Percentiles rank a stretch among this genome's conserved stretches.
phyloP scores from a whole-genome alignment of 805 yeast species.

The Monosporozyma aerobia region DNA sequence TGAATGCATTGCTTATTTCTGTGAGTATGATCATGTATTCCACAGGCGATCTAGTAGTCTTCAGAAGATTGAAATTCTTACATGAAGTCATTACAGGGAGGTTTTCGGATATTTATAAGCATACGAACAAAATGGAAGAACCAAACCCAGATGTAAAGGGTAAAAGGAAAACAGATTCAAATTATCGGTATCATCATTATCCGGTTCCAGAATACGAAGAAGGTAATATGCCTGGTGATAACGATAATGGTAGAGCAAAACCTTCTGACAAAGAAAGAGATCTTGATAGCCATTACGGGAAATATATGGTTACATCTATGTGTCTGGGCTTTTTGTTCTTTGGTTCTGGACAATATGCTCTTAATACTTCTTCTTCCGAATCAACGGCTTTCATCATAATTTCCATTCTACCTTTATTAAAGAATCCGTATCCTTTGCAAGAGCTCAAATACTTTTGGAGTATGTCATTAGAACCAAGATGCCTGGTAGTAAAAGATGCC shows the following conservation, averaged over 20 bases:
- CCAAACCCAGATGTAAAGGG: neutral
- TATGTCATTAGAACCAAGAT: conserved; percentile 68
- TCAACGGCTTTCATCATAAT: conserved; percentile 41
- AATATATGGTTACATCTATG: conserved; percentile 67
- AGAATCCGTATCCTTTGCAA: conserved; percentile 49
- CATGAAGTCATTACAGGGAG: conserved; percentile 46
- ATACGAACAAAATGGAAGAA: neutral
- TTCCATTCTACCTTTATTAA: conserved; percentile 56
- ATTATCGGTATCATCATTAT: neutral
- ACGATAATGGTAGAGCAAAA: neutral
- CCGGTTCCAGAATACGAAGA: neutral
- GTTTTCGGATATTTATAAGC: conserved; percentile 19
- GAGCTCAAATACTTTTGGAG: conserved; percentile 90
- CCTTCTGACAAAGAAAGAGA: conserved; percentile 10
- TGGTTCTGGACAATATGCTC: conserved; percentile 88
- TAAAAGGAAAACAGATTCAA: neutral
- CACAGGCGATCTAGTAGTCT: conserved; percentile 73
- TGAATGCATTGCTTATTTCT: conserved; percentile 54
- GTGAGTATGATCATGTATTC: conserved; percentile 78
- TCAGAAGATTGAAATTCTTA: conserved; percentile 61
- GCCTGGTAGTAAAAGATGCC: conserved; percentile 69
- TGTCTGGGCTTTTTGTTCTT: conserved; percentile 81
- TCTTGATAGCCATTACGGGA: conserved; percentile 44
- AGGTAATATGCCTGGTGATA: conserved; percentile 4
- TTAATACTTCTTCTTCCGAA: conserved; percentile 46